Evolutionary conservation across 495 filamentous ascomycete species (phyloP).

Genomic region (Clohesyomyces aquaticus): DNA sequence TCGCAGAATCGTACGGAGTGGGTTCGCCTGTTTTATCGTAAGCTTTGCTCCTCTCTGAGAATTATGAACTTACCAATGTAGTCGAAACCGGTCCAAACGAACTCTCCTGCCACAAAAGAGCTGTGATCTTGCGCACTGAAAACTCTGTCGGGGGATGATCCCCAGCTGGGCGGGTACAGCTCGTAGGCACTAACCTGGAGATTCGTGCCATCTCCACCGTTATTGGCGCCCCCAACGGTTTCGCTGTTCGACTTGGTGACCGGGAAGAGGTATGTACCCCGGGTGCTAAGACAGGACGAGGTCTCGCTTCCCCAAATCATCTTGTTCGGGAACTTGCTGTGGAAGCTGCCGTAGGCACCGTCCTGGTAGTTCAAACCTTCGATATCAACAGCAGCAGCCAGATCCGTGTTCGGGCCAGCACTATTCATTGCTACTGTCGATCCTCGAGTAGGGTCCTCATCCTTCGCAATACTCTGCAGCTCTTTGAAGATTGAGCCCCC

Average conservation of each 20-base stretch:
- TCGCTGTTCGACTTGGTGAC: constrained; percentile 48
- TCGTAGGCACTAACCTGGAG: constrained; percentile 55
- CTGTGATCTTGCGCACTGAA: constrained; percentile 53
- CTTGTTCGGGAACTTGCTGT: constrained; percentile 50
- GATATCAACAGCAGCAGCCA: constrained; percentile 50
- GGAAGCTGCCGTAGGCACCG: constrained; percentile 52
- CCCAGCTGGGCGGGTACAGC: constrained; percentile 50
- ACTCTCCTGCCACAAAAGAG: constrained; percentile 54
- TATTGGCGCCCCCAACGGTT: constrained; percentile 28
- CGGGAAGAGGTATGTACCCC: constrained; percentile 57
- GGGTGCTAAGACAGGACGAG: constrained; percentile 50
- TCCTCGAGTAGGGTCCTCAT: constrained; percentile 52
- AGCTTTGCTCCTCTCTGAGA: too few relatives aligned
- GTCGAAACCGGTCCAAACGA: constrained; percentile 58
- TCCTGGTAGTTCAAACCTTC: constrained; percentile 57
- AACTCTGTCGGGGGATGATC: constrained; percentile 54
- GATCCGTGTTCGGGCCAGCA: constrained; percentile 42
- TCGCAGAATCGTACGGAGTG: constrained; percentile 48
- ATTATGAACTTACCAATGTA: too few relatives aligned
- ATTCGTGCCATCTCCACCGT: constrained; percentile 40
- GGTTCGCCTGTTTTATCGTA: too few relatives aligned
- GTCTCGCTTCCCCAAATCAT: constrained; percentile 53
- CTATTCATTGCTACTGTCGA: constrained; percentile 50
- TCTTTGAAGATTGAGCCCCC: constrained; percentile 43
- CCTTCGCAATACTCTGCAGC: constrained; percentile 46